Conservation (phyloP, 208 protist genomes). For the Acanthamoeba lugdunensis region DNA sequence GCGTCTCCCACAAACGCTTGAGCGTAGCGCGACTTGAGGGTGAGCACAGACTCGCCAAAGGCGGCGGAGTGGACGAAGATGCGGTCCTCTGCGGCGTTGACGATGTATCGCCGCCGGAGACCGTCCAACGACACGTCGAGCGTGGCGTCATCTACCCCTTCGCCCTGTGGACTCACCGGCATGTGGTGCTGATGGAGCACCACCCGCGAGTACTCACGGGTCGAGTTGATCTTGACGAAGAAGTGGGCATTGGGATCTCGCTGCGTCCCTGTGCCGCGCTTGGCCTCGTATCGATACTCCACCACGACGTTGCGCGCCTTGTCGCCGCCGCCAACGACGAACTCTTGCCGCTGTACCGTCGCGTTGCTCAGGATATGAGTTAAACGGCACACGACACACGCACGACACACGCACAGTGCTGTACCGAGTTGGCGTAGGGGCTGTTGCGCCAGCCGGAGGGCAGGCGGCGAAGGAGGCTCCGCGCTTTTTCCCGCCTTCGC, state of each 20-base stretch:
- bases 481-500: background rate
- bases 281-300: background rate
- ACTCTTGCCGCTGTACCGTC: background rate
- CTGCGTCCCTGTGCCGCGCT: background rate
- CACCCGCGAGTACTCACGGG: background rate
- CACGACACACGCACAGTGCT: background rate
- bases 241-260: background rate
- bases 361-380: too few relatives aligned
- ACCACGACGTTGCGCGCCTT: background rate
- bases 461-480: background rate
- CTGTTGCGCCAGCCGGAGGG: constrained; percentile 46
- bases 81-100: background rate
- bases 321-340: background rate
- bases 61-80: background rate
- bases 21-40: constrained; percentile 9
- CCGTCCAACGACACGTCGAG: background rate
- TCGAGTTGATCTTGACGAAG: background rate
- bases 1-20: background rate
- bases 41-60: background rate
- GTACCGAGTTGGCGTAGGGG: background rate
- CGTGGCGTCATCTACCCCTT: background rate
- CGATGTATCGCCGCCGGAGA: background rate
- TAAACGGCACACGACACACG: too few relatives aligned
- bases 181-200: background rate
- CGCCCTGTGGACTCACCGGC: background rate